Conservation (phyloP, 2,329 filamentous ascomycete species). For the Phialophora macrospora region DNA sequence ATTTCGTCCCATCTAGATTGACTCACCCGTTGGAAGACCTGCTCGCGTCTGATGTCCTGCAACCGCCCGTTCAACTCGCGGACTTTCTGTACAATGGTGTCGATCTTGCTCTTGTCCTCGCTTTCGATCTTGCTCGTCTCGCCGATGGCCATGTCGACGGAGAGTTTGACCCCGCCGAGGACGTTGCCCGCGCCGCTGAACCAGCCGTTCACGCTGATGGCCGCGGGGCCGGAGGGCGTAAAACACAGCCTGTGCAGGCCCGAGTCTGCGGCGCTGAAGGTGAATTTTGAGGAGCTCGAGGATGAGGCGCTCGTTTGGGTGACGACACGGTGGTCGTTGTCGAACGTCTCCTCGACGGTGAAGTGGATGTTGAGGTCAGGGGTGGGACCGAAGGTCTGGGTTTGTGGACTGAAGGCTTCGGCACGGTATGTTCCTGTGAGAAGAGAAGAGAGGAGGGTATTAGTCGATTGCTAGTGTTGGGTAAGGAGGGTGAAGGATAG, state of each 20-base stretch:
- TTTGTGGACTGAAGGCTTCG: conserved; percentile 77
- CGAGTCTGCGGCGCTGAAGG: conserved; percentile 91
- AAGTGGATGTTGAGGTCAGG: conserved; percentile 82
- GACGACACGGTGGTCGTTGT: conserved; percentile 96
- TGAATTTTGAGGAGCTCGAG: conserved; percentile 78
- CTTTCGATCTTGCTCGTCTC: conserved; percentile 93
- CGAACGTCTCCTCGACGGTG: conserved; percentile 93
- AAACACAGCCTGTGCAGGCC: conserved; percentile 97
- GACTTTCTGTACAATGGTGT: conserved; percentile 85
- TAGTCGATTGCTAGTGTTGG: neutral
- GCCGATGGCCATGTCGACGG: conserved; percentile 89
- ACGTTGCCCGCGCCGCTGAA: conserved; percentile 70
- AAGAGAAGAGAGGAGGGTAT: neutral
- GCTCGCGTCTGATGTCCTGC: conserved; percentile 87
- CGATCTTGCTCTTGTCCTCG: conserved; percentile 88
- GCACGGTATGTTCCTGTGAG: conserved; percentile 76
- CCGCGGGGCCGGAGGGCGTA: conserved; percentile 75
- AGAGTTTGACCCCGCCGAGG: conserved; percentile 78
- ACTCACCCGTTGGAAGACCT: conserved; percentile 89
- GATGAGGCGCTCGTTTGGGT: conserved; percentile 70
- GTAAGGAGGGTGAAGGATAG: neutral
- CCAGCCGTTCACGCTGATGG: conserved; percentile 71
- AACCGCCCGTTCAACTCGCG: conserved; percentile 86
- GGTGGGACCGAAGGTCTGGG: conserved; percentile 71
- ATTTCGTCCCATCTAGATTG: neutral